Base-by-base conservation (phyloP, 1,139 yeast species). In the Saccharomyces hybrid region DNA sequence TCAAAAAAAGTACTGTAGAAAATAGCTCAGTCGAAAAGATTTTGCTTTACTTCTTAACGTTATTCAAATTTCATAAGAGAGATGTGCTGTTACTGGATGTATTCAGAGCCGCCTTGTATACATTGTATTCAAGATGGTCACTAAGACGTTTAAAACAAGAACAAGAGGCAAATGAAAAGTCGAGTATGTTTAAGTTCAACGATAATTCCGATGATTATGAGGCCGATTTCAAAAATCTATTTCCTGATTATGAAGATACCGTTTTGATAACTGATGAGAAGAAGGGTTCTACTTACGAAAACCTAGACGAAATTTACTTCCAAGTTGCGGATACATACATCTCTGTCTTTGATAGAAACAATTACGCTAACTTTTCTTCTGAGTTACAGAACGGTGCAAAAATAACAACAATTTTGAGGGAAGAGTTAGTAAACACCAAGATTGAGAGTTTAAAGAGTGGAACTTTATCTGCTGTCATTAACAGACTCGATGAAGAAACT, bases 161-260 rank as follows among this genome's bases (percentile, higher is more conserved):
- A 59, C 84, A 86, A 61, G 80, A 79, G 47, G 82, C 78, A 9
- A 78, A 80, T 11, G 81, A 80, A 55, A 79, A 81, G 50, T 81
- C 81, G 1, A 82, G 85, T 26, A 74, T 87, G 50, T 87, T 80
- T 70, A 84, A 78, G 64, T 88, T 79, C 66, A 71, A 73, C 52
- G 79, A 86, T 57, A 78, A 81, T 2, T 80, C 81, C 4, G 79
- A 77, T 38, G 88, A 86, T 60, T 57, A 54, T 41, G 70, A 67
- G 50, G 59, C 60, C 3, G 97, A 90, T 54, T 88, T 91, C 71
- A 79, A 74, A 63, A 68, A 70, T 28, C 70, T 91, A 71, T 93
- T 93, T 77, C 98, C 98, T 0, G 97, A 89, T 65, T 89, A 81
- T 63, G 97, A 89, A 50, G 88, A 86, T 3, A 73, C 80, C 3